Percentiles rank a stretch among this genome's conserved stretches.
These are phyloP conservation scores for Syncephalastrum contaminatum DNA, from an alignment of 371 early-diverging fungal species.

Conservation along the genomic window DNA sequence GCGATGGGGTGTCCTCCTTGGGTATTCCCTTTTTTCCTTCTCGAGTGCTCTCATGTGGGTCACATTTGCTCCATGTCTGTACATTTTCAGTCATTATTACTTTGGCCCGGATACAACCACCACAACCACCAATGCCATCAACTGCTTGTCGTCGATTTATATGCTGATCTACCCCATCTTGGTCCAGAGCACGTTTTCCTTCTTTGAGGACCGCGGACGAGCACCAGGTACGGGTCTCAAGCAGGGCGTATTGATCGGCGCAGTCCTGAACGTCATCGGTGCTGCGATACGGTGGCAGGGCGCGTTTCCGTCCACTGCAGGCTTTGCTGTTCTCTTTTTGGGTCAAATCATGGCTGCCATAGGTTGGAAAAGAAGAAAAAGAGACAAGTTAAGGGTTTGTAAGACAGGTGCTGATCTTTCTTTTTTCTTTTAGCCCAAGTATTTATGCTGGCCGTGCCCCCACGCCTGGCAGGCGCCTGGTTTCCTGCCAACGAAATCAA, in stretches of 20 bases:
- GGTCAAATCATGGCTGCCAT: slow-evolving; percentile 54
- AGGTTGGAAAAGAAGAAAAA: slow-evolving; percentile 17
- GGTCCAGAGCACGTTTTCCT: slow-evolving; percentile 41
- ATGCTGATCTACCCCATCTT: slow-evolving; percentile 52
- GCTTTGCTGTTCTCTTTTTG: slow-evolving; percentile 32
- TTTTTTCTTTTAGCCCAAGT: slow-evolving; percentile 33
- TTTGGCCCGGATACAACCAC: slow-evolving; percentile 19
- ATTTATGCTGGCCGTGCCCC: slow-evolving; percentile 52
- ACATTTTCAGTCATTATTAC: slow-evolving; percentile 49
- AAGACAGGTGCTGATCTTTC: slow-evolving; percentile 3
- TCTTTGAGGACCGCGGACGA: slow-evolving; percentile 35
- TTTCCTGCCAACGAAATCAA: slow-evolving; percentile 49
- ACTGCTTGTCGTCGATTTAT: slow-evolving; percentile 44
- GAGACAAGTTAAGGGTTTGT: neutral
- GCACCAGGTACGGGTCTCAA: slow-evolving; percentile 38
- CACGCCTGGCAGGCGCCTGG: slow-evolving; percentile 52
- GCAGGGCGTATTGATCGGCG: slow-evolving; percentile 47
- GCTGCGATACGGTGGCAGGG: slow-evolving; percentile 45
- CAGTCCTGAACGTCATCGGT: slow-evolving; percentile 40
- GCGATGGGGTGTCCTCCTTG: slow-evolving; percentile 42
- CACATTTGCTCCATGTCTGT: slow-evolving; percentile 54
- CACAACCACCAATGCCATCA: slow-evolving; percentile 42
- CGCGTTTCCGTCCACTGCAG: slow-evolving; percentile 29
- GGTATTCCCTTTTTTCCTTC: slow-evolving; percentile 45
- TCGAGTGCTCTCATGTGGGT: slow-evolving; percentile 54